A percentile compares a stretch with the other conserved stretches of the same genome.
Conservation (phyloP, 163 green algal species). For the Coccomyxa subellipsoidea region DNA sequence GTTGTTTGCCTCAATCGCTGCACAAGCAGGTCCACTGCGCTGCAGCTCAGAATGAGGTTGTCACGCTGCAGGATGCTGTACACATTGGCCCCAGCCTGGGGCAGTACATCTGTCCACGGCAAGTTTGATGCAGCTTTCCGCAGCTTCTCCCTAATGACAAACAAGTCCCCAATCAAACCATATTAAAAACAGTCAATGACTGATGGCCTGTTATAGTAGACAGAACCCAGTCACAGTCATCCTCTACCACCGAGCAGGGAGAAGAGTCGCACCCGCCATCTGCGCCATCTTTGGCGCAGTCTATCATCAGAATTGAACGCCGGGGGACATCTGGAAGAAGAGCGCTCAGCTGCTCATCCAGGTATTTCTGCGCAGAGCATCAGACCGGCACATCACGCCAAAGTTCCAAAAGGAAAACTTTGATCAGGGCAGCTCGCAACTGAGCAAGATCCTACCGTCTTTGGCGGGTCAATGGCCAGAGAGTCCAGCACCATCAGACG, state of each 20-base stretch:
- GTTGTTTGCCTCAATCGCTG: slow-evolving; percentile 1
- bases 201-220: no score
- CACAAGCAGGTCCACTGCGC: slow-evolving; percentile 32
- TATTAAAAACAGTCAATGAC: no score
- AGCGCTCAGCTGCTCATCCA: slow-evolving; percentile 38
- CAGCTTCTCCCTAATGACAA: slow-evolving; percentile 34
- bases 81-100: slow-evolving; percentile 73
- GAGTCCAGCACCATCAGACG: slow-evolving; percentile 79
- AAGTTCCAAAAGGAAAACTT: no score
- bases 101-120: slow-evolving; percentile 62
- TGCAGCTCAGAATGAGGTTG: slow-evolving; percentile 67
- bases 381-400: no score
- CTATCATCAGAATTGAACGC: slow-evolving; percentile 61
- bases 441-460: slow-evolving; percentile 41
- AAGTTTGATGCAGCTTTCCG: slow-evolving; percentile 56
- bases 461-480: slow-evolving; percentile 36
- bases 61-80: slow-evolving; percentile 83
- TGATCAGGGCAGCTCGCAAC: no score
- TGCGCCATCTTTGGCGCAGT: slow-evolving; percentile 41
- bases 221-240: no score
- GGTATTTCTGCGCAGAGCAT: slow-evolving; percentile 34
- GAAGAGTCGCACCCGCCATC: slow-evolving; percentile 56
- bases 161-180: not conserved
- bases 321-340: slow-evolving; percentile 47
- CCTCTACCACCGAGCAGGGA: no score